Evolutionary conservation across 805 yeast species (phyloP).

Genomic region (Candida maesae): DNA sequence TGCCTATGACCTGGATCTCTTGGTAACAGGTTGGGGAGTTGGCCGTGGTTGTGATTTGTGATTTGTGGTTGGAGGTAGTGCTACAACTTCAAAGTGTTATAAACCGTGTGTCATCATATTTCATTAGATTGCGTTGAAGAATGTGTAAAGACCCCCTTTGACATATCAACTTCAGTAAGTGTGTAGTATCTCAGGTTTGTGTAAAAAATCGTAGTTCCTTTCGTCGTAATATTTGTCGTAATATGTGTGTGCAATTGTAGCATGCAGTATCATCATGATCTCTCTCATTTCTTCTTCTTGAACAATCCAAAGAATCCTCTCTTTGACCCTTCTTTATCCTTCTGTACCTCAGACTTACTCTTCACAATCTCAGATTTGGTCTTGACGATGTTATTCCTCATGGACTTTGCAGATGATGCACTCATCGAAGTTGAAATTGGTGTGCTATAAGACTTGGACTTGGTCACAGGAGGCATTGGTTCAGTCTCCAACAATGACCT

Average conservation of each 20-base stretch:
- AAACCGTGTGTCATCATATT: neutral
- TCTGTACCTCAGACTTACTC: constrained; percentile 8
- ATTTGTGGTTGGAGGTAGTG: no score
- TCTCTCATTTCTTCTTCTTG: constrained; percentile 13
- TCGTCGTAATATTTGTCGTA: no score
- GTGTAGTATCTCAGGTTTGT: no score
- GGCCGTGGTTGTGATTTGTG: no score
- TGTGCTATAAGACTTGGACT: constrained; percentile 15
- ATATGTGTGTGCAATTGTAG: no score
- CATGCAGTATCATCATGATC: no score
- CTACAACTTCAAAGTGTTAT: no score
- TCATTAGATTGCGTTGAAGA: neutral
- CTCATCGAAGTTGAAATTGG: constrained; percentile 5
- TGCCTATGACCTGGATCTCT: no score
- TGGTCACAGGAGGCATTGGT: constrained; percentile 4
- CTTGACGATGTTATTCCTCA: no score
- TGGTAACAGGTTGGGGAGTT: no score
- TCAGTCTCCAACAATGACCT: constrained; percentile 23
- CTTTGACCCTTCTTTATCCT: constrained; percentile 9
- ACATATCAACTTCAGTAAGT: no score
- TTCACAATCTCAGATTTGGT: neutral
- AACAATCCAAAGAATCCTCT: constrained; percentile 15
- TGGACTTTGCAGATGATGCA: neutral
- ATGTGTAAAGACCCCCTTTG: neutral
- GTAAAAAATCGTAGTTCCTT: no score